Evolutionary conservation across 257 asterid species (phyloP), one percentile per base, ranked within the genome.

Genomic region (Solanum chilense): DNA sequence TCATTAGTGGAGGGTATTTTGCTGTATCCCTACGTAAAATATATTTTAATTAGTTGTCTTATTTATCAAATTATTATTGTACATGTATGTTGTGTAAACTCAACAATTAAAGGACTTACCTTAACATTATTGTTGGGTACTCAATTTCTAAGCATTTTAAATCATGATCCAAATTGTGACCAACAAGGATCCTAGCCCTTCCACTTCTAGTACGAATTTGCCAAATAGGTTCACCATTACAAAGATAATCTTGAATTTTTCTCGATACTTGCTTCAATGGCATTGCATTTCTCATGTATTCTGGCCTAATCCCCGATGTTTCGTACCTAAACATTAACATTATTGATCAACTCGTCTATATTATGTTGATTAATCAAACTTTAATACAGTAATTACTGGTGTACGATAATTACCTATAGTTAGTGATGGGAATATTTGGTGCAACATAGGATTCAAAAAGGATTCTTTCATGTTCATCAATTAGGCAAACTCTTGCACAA

Each of bases 221-320:
- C 98, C 98, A 93, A 83, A 92, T 89, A 18, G 98, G 96, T 88
- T 96, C 99, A 21, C 98, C 98, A 58, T 96, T 95, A 94, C 98
- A 93, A 41, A 96, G 88, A 85, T 87, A 96, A 82, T 96, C 98
- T 91, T 94, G 98, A 90, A 95, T 95, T 92, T 94, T 95, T 77
- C 92, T 90, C 84, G 90, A 92, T 27, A 94, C 96, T 88, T 95
- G 98, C 89, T 89, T 93, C 31, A 92, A 52, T 25, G 98, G 95
- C 92, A 89, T 90, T 39, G 98, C 99, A 56, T 96, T 98, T 90
- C 96, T 92, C 90, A 96, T 62, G 82, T 73, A 89, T 88, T 96
- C 98, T 42, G 95, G 93, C 16, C 98, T 85, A 85, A 95, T 92
- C 3, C 98, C 98, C 0, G 98, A 93, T 83, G 93, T 93, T 80